Base-by-base conservation (phyloP, 2,329 filamentous ascomycete species). In the Fusarium solani-melongenae region DNA sequence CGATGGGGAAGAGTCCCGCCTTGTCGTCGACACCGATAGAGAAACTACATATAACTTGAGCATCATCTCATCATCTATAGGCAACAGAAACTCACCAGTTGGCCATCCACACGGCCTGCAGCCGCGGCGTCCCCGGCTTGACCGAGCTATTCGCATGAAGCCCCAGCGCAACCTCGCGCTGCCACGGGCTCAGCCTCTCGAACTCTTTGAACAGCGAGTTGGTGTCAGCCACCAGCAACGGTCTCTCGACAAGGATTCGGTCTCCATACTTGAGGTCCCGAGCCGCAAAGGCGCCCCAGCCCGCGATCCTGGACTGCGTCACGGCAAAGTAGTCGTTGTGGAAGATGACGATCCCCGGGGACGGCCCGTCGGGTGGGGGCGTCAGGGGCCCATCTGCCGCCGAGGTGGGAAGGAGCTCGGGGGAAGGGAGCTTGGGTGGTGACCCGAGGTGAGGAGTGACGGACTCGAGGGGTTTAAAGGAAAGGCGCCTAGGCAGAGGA, bases 1-100 rank as follows among this genome's bases (percentile, higher is more conserved):
- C 87, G 7, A 88, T 81, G 1, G 86, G 82, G 65, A 89, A 90
- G 3, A 90, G 69, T 2, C 82, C 83, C 0, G 82, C 84, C 8
- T 78, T 73, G 4, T 73, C 71, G 1, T 66, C 63, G 1, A 34
- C 44, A 10, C 78, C 76, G 2, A 77, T 73, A 46, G 83, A 81
- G 60, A 82, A 82, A 51, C 70, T 73, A 33, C 6, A 53, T 6
- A 24, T 1, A 4, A 53, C 24, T 31, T 53, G 27, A 53, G 49
- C 27, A 31, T 53, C 27, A 20, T 9, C 27, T 14, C 27, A 31
- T 12, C 17, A 14, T 31, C 3, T 14, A 14, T 4, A 3, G 8
- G 17, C 6, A 7, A 20, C 24, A 29, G 24, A 49, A 31, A 78
- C 85, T 78, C 77, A 88, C 86, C 83, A 81, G 68, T 89, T 89